phyloP scores from a whole-genome alignment of 2,329 filamentous ascomycete genomes.

The Metarhizium album region DNA sequence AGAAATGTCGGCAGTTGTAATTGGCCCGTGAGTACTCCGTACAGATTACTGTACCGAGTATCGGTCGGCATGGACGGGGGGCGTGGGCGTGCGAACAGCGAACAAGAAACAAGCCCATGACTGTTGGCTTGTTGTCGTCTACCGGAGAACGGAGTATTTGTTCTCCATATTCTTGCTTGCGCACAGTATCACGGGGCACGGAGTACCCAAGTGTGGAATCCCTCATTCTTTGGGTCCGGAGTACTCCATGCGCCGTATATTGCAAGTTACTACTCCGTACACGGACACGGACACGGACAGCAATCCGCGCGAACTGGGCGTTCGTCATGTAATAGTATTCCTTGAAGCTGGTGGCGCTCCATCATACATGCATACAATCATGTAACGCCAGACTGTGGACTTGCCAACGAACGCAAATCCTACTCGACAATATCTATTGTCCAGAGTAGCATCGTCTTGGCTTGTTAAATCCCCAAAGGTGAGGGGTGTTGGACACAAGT shows the following conservation, averaged over 20 bases:
- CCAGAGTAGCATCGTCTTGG: no score
- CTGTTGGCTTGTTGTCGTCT: background rate
- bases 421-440: no score
- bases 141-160: no score
- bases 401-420: background rate
- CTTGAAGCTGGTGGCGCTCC: background rate
- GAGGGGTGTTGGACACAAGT: no score
- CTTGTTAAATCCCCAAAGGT: no score
- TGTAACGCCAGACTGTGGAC: background rate
- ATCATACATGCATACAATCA: background rate
- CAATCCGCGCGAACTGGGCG: background rate
- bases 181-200: no score
- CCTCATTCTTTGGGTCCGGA: background rate
- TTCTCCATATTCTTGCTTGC: no score
- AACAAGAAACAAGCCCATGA: background rate
- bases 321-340: background rate
- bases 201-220: no score
- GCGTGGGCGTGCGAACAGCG: background rate
- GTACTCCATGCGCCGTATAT: background rate
- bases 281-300: no score
- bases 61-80: no score
- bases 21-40: background rate
- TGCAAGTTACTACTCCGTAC: no score
- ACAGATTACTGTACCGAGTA: no score
- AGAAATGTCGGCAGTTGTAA: background rate